Evolutionary conservation across 2,329 filamentous ascomycete species (phyloP).

Genomic region (Sarocladium brachiariae): DNA sequence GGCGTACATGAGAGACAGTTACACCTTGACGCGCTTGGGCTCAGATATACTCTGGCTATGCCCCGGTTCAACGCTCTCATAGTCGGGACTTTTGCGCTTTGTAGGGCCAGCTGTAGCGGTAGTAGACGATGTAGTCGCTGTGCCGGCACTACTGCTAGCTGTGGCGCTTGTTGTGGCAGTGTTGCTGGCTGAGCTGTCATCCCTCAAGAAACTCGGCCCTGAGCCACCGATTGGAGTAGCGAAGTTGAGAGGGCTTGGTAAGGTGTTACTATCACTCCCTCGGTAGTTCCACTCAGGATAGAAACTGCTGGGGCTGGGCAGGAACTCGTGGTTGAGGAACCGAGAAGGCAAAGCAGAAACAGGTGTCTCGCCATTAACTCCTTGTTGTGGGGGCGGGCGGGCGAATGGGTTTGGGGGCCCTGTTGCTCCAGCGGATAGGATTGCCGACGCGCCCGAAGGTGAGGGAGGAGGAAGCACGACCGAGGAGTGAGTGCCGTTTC

Average conservation of each 20-base stretch:
- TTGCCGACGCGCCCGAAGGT: slow-evolving; percentile 74
- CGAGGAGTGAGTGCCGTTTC: slow-evolving; percentile 52
- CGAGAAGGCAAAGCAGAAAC: slow-evolving; percentile 90
- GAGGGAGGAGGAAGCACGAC: slow-evolving; percentile 90
- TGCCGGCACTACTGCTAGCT: slow-evolving; percentile 15
- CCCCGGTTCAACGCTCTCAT: slow-evolving; percentile 30
- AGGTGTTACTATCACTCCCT: slow-evolving; percentile 68
- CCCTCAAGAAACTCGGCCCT: slow-evolving; percentile 56
- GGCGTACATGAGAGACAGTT: background rate
- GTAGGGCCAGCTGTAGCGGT: slow-evolving; percentile 18
- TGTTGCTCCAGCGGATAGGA: slow-evolving; percentile 83
- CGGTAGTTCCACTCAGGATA: slow-evolving; percentile 85
- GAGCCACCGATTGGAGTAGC: slow-evolving; percentile 67
- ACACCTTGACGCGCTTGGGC: slow-evolving; percentile 45
- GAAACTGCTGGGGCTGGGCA: slow-evolving; percentile 87
- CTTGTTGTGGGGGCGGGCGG: slow-evolving; percentile 69
- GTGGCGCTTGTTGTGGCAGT: slow-evolving; percentile 13
- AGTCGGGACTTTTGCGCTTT: slow-evolving; percentile 54
- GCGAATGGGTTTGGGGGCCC: slow-evolving; percentile 96
- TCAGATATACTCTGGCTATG: slow-evolving; percentile 37
- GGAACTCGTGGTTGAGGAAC: slow-evolving; percentile 79
- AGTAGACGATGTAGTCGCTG: slow-evolving; percentile 11
- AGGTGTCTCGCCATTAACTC: slow-evolving; percentile 56
- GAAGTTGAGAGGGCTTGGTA: slow-evolving; percentile 89
- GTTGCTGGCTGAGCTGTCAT: slow-evolving; percentile 32